Conservation (phyloP, 768 basidiomycete genomes). For the Solioccasus polychromus region DNA sequence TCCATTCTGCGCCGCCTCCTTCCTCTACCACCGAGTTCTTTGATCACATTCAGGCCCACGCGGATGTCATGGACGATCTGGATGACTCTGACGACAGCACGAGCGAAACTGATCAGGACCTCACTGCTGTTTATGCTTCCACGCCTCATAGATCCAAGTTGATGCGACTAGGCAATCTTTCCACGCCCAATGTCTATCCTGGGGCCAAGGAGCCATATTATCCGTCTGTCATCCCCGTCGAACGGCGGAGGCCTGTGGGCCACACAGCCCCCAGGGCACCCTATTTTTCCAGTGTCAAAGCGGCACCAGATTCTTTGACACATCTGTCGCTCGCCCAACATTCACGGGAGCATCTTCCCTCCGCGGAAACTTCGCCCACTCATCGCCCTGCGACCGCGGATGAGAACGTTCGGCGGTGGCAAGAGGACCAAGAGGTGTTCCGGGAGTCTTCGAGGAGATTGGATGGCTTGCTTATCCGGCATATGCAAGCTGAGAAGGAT, state of each 20-base stretch:
- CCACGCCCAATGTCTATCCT: constrained; percentile 59
- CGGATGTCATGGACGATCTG: constrained; percentile 71
- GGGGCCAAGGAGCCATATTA: constrained; percentile 35
- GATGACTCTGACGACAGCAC: constrained; percentile 53
- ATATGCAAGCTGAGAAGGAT: constrained; percentile 82
- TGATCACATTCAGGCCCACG: constrained; percentile 66
- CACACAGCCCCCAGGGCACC: constrained; percentile 44
- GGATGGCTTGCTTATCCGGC: constrained; percentile 78
- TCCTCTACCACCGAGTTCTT: constrained; percentile 72
- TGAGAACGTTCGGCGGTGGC: constrained; percentile 30
- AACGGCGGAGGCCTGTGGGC: constrained; percentile 50
- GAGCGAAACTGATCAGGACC: constrained; percentile 39
- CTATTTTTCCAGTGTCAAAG: constrained; percentile 48
- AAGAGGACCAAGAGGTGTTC: constrained; percentile 32
- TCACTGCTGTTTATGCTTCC: constrained; percentile 27
- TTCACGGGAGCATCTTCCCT: constrained; percentile 39
- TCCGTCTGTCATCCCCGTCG: constrained; percentile 32
- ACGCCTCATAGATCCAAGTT: constrained; percentile 38
- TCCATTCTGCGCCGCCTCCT: constrained; percentile 63
- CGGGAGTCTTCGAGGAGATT: constrained; percentile 62
- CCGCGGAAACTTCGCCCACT: constrained; percentile 8
- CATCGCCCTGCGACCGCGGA: constrained; percentile 12
- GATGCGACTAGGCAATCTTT: constrained; percentile 68
- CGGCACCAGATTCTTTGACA: constrained; percentile 29
- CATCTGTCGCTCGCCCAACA: constrained; percentile 37